Evolutionary conservation across 202 grass and related monocot genomes (phyloP).

Genomic region (Carex sylvatica): DNA sequence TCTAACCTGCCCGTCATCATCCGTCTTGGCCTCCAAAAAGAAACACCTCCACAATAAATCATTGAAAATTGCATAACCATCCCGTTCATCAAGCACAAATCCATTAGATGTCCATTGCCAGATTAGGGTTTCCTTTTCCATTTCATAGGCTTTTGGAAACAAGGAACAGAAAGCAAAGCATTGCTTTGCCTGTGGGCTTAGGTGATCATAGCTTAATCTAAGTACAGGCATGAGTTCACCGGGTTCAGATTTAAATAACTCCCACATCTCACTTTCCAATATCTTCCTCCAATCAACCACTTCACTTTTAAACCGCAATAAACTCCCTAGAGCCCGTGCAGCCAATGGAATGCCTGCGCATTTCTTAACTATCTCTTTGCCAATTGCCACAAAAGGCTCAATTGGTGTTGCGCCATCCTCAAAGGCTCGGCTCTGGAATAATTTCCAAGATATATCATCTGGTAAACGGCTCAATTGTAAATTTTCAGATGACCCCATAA

Average conservation of each 20-base stretch:
- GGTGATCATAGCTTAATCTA: slow-evolving; percentile 35
- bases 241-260: neutral
- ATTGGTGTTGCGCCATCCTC: neutral
- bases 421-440: slow-evolving; percentile 37
- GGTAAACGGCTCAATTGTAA: slow-evolving; percentile 3
- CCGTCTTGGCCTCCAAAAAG: slow-evolving; percentile 24
- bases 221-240: slow-evolving; percentile 26
- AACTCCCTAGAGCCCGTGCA: slow-evolving; percentile 23
- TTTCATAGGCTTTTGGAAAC: slow-evolving; percentile 36
- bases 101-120: slow-evolving; percentile 41
- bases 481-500: neutral
- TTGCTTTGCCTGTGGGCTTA: slow-evolving; percentile 26
- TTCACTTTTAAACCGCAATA: slow-evolving; percentile 22
- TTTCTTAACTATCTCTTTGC: slow-evolving; percentile 28
- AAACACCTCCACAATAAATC: slow-evolving; percentile 38
- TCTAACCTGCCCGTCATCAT: neutral
- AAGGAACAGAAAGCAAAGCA: slow-evolving; percentile 44
- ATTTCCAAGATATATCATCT: slow-evolving; percentile 28
- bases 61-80: neutral
- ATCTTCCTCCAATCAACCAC: slow-evolving; percentile 24
- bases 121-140: slow-evolving; percentile 33
- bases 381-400: neutral
- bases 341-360: slow-evolving; percentile 46
- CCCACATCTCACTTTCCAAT: slow-evolving; percentile 13
- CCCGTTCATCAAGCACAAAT: slow-evolving; percentile 1